Conservation (phyloP, 2,329 filamentous ascomycete genomes). For the Penicillium sp. region DNA sequence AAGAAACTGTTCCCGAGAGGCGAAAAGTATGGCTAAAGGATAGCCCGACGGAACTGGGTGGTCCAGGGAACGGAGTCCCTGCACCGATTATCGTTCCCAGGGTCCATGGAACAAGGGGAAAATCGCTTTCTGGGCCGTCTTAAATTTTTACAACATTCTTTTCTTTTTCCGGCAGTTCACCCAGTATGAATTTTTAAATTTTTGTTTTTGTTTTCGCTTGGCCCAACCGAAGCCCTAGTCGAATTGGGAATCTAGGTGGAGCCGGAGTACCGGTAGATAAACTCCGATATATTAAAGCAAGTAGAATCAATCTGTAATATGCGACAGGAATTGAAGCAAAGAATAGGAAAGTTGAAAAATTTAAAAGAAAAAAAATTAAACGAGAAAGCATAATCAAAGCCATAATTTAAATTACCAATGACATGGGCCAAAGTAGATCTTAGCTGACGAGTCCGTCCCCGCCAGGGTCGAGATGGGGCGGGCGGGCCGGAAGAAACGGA, state of each 20-base stretch:
- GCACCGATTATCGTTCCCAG: constrained; percentile 11
- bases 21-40: constrained; percentile 5
- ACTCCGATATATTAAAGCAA: background rate
- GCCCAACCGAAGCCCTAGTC: constrained; percentile 25
- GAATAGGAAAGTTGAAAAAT: background rate
- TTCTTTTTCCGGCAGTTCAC: constrained; percentile 18
- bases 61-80: constrained; percentile 1
- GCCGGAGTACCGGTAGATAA: background rate
- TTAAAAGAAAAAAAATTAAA: background rate
- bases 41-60: constrained; percentile 9
- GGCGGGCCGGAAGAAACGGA: constrained; percentile 25
- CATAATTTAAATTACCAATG: background rate
- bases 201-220: constrained; percentile 16
- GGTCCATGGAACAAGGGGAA: constrained; percentile 12
- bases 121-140: background rate
- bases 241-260: background rate
- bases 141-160: background rate
- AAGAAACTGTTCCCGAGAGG: background rate
- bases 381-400: background rate
- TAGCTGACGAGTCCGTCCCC: constrained; percentile 18
- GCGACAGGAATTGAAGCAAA: background rate
- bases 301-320: background rate
- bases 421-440: constrained; percentile 3
- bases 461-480: constrained; percentile 20
- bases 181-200: constrained; percentile 16